Evolutionary conservation across 331 rosid species (phyloP).

Genomic region (Prunus yedoensis): DNA sequence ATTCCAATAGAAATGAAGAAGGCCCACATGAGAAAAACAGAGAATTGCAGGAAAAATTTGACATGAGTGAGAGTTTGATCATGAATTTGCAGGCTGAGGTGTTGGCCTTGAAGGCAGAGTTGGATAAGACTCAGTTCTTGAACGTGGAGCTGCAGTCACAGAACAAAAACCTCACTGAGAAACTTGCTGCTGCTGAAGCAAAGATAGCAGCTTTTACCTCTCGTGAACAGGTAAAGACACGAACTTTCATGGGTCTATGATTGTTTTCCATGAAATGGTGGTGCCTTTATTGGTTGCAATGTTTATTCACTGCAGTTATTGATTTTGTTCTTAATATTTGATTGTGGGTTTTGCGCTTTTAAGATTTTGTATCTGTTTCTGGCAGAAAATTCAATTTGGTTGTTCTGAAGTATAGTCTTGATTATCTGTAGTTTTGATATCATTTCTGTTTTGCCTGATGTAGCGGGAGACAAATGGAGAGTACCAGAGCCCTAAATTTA

Average conservation of each 20-base stretch:
- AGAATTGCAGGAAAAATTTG: constrained; percentile 50
- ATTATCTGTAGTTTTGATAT: background rate
- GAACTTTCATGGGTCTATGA: background rate
- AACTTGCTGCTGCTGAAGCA: constrained; percentile 71
- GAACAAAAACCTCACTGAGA: constrained; percentile 48
- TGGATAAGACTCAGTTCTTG: constrained; percentile 53
- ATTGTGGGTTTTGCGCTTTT: background rate
- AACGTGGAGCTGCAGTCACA: constrained; percentile 61
- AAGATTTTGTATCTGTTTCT: background rate
- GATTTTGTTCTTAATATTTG: background rate
- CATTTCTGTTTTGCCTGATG: constrained; percentile 26
- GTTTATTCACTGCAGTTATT: background rate
- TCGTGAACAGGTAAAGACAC: constrained; percentile 49
- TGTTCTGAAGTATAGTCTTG: background rate
- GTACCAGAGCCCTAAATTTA: constrained; percentile 52
- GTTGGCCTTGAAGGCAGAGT: constrained; percentile 58
- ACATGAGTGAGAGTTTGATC: constrained; percentile 53
- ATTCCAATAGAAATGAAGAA: constrained; percentile 37
- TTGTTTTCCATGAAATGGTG: background rate
- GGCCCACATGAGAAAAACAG: constrained; percentile 44
- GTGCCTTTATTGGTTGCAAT: background rate
- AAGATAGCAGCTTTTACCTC: constrained; percentile 36
- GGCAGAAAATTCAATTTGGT: constrained; percentile 3
- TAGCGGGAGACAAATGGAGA: constrained; percentile 49
- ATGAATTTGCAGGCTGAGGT: constrained; percentile 57